phyloP scores from a whole-genome alignment of 768 basidiomycete genomes.

The Chalciporus sphaerocephalus region DNA sequence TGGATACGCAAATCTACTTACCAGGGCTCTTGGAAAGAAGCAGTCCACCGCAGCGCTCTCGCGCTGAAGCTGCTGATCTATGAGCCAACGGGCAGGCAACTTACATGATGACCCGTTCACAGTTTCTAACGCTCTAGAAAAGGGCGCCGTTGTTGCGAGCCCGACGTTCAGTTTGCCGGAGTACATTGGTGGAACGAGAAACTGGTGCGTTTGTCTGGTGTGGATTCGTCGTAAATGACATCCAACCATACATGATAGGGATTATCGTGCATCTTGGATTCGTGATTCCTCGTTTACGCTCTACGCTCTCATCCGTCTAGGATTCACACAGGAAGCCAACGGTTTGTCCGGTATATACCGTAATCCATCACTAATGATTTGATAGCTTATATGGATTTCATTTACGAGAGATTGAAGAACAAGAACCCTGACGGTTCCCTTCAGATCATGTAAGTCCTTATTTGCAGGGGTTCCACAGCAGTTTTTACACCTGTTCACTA shows the following conservation, averaged over 20 bases:
- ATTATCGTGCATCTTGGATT: conserved; percentile 82
- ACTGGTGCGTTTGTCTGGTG: conserved; percentile 56
- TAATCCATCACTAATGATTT: background rate
- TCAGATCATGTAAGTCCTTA: conserved; percentile 74
- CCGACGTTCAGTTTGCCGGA: conserved; percentile 95
- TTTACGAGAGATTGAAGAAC: conserved; percentile 74
- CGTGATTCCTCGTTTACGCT: conserved; percentile 96
- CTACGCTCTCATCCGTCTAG: conserved; percentile 89
- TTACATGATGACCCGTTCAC: background rate
- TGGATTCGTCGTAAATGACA: background rate
- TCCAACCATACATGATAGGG: conserved; percentile 36
- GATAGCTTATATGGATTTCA: conserved; percentile 86
- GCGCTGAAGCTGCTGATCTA: conserved; percentile 90
- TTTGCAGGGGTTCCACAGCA: background rate
- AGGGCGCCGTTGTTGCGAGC: conserved; percentile 88
- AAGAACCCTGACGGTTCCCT: conserved; percentile 88
- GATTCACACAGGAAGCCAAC: conserved; percentile 90
- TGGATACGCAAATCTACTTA: conserved; percentile 93
- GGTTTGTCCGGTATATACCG: conserved; percentile 39
- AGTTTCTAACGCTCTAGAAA: conserved; percentile 2
- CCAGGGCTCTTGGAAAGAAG: conserved; percentile 92
- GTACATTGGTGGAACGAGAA: conserved; percentile 83
- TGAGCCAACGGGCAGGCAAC: conserved; percentile 71
- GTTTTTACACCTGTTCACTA: conserved; percentile 8
- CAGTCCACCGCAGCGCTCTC: conserved; percentile 88